A percentile compares a stretch with the other conserved stretches of the same genome.
Conservation (phyloP, 768 basidiomycete species). For the Crassisporium funariophilum region DNA sequence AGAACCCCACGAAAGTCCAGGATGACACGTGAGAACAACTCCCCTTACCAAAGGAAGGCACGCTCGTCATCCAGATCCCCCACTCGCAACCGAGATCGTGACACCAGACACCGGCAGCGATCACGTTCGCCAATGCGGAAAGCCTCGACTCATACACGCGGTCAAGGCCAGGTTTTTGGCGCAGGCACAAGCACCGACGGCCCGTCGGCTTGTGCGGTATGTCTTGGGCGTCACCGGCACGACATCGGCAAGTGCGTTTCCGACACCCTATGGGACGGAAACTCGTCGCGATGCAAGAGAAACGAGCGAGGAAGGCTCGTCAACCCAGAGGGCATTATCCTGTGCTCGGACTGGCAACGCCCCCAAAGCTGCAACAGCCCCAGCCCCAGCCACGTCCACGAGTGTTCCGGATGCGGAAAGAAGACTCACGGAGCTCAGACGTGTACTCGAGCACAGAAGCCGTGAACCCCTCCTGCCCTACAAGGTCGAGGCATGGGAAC, state of each 20-base stretch:
- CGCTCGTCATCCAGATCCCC: too few relatives aligned
- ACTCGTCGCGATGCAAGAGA: background rate
- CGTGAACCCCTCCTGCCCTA: conserved; percentile 32
- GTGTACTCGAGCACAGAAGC: conserved; percentile 37
- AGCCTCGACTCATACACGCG: too few relatives aligned
- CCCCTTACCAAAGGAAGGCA: too few relatives aligned
- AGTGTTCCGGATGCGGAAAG: conserved; percentile 33
- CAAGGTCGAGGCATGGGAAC: conserved; percentile 30
- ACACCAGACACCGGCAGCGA: too few relatives aligned
- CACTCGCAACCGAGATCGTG: too few relatives aligned
- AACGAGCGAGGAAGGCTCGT: background rate
- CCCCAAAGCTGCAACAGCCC: background rate
- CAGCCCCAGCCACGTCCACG: background rate
- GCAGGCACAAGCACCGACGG: background rate
- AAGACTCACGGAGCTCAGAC: conserved; percentile 38
- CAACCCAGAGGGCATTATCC: background rate
- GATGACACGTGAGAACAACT: too few relatives aligned
- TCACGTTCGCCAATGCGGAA: too few relatives aligned
- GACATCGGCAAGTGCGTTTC: background rate
- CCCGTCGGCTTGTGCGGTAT: background rate
- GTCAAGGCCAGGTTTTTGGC: too few relatives aligned
- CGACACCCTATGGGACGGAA: background rate
- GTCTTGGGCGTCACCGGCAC: background rate
- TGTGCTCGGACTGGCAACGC: background rate
- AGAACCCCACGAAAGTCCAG: too few relatives aligned